Conservation (phyloP, 2,329 filamentous ascomycete genomes). For the Penicillium polonicum region DNA sequence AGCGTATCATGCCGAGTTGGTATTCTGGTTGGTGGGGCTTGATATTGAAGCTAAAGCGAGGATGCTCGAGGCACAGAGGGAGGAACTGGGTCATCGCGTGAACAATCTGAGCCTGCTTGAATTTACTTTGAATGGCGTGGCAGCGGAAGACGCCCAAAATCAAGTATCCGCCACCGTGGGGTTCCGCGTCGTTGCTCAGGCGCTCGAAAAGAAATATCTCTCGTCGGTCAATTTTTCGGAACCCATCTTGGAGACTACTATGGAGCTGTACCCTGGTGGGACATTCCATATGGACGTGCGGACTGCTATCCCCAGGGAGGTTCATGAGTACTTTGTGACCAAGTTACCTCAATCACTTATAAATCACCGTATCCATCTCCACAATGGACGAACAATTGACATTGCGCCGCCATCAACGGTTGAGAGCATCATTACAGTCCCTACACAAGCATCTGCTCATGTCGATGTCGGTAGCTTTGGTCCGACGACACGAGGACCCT, state of each 20-base stretch:
- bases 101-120: background rate
- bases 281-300: background rate
- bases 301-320: background rate
- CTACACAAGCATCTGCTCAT: background rate
- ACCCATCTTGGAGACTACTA: background rate
- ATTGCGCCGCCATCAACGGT: background rate
- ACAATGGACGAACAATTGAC: background rate
- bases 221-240: background rate
- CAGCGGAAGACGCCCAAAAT: background rate
- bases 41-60: background rate
- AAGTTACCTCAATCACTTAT: background rate
- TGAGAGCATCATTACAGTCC: background rate
- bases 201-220: background rate
- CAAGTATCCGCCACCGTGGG: background rate
- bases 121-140: background rate
- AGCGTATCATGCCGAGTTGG: background rate
- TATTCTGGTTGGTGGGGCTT: background rate
- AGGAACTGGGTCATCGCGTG: background rate
- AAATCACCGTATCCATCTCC: background rate
- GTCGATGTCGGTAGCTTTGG: background rate
- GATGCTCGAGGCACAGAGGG: background rate
- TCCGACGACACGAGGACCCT: background rate
- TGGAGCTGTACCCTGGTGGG: background rate
- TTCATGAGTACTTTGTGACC: background rate
- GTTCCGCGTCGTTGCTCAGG: background rate